Base-by-base conservation (phyloP, 2,329 filamentous ascomycete genomes). In the Fusarium clavum region DNA sequence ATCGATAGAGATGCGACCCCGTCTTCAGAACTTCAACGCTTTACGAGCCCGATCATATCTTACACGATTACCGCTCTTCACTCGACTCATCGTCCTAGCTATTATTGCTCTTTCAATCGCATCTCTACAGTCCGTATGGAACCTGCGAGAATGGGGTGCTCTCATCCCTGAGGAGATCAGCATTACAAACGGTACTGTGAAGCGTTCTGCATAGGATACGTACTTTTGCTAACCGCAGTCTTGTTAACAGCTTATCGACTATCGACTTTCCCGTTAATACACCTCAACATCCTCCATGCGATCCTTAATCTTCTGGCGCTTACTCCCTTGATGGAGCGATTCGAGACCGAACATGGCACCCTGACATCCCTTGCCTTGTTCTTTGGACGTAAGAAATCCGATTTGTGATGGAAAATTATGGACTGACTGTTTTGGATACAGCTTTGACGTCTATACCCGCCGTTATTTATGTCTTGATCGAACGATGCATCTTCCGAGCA, bases 301-400 rank as follows among this genome's bases (percentile, higher is more conserved):
- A 76, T 94, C 56, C 83, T 97, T 77, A 97, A 98, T 80, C 79
- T 94, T 25, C 55, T 97, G 69, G 92, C 94, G 24, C 80, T 98
- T 68, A 90, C 91, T 41, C 96, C 96, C n/a, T 84, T 99, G 54
- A 83, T 99, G 79, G 95, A 98, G 81, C 89, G 94, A 66, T 99
- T 98, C 80, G 96, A 99, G 83, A 88, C 89, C 67, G 95, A 98
- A 79, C 90, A 97, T 80, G 96, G 96, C 55, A 98, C 95, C 10
- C 84, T 98, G 76, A 93, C 93, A 27, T 92, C 94, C n/a, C 79
- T 97, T 69, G 89, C 93, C 38, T 85, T 98, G 55, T 98, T 98
- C 79, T 89, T 96, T 76, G 96, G 96, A 61, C 94, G 94, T 97
- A 85, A 84, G 94, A 87, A n/a, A 34, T 10, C 24, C 44, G 65